Percentiles rank a stretch among this genome's conserved stretches.
These are phyloP conservation scores for Didymella sp. DNA, from an alignment of 2,329 filamentous ascomycete species.

Conservation along the genomic window DNA sequence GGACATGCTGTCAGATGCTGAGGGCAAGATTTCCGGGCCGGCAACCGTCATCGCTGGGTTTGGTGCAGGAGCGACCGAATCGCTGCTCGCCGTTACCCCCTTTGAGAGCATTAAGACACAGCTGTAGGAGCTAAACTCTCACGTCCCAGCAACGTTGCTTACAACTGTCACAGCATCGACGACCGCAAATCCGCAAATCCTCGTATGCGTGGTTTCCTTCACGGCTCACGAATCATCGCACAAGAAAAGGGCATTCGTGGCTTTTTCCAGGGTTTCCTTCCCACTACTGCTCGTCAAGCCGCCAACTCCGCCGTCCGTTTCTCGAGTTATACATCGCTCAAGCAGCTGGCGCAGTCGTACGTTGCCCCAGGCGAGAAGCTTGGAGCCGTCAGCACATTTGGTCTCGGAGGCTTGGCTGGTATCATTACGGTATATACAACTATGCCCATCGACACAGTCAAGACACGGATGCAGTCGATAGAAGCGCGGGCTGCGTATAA, in stretches of 20 bases:
- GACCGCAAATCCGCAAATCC: slow-evolving; percentile 88
- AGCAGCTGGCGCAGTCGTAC: slow-evolving; percentile 90
- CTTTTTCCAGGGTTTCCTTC: slow-evolving; percentile 97
- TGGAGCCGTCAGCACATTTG: slow-evolving; percentile 85
- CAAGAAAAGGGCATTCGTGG: slow-evolving; percentile 86
- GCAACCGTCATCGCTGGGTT: slow-evolving; percentile 93
- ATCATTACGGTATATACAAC: slow-evolving; percentile 82
- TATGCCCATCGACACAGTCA: slow-evolving; percentile 86
- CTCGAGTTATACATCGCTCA: slow-evolving; percentile 86
- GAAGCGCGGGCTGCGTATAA: slow-evolving; percentile 82
- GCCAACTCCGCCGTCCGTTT: slow-evolving; percentile 94
- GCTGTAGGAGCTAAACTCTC: slow-evolving; percentile 55
- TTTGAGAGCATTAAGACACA: slow-evolving; percentile 99
- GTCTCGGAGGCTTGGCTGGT: slow-evolving; percentile 85
- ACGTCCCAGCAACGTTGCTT: background rate
- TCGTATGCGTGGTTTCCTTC: slow-evolving; percentile 88
- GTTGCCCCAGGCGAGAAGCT: slow-evolving; percentile 94
- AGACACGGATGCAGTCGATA: slow-evolving; percentile 96
- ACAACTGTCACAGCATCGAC: slow-evolving; percentile 71
- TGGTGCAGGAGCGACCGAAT: slow-evolving; percentile 93
- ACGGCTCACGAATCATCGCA: slow-evolving; percentile 85
- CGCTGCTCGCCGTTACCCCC: slow-evolving; percentile 89
- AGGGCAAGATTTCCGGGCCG: slow-evolving; percentile 89
- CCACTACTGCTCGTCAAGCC: slow-evolving; percentile 91
- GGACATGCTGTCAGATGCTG: slow-evolving; percentile 76